These are phyloP conservation scores for Aureobasidium sp. DNA, from an alignment of 2,329 filamentous ascomycete species.

Conservation along the genomic window DNA sequence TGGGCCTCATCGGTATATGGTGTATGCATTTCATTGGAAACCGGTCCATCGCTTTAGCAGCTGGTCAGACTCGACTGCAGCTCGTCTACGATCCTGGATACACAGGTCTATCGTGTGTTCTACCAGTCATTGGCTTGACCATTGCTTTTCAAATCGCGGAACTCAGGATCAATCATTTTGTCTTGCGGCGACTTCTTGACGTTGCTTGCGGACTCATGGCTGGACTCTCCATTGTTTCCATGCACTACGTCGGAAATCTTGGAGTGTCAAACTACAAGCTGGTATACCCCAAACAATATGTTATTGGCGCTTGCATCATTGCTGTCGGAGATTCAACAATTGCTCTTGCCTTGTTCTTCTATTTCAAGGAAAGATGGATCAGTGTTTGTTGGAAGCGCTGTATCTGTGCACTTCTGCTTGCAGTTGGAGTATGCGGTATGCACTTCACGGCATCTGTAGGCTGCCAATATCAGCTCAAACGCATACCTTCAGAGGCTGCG, in stretches of 20 bases:
- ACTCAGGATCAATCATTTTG: slow-evolving; percentile 23
- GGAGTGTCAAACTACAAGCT: slow-evolving; percentile 71
- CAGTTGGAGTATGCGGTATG: slow-evolving; percentile 73
- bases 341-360: slow-evolving; percentile 68
- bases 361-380: slow-evolving; percentile 66
- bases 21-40: slow-evolving; percentile 75
- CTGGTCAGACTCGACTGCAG: slow-evolving; percentile 55
- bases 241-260: slow-evolving; percentile 83
- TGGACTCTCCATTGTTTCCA: slow-evolving; percentile 68
- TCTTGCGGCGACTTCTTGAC: slow-evolving; percentile 26
- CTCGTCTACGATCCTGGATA: slow-evolving; percentile 64
- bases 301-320: slow-evolving; percentile 62
- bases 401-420: slow-evolving; percentile 58
- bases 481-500: slow-evolving; percentile 29
- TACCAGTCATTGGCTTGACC: slow-evolving; percentile 67
- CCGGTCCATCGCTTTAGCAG: slow-evolving; percentile 61
- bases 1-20: slow-evolving; percentile 43
- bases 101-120: slow-evolving; percentile 69
- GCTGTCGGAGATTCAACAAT: slow-evolving; percentile 62
- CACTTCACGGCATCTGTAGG: slow-evolving; percentile 73
- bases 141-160: slow-evolving; percentile 63
- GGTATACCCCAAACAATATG: slow-evolving; percentile 48
- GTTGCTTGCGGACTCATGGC: slow-evolving; percentile 58
- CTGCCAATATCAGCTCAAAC: slow-evolving; percentile 55
- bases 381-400: slow-evolving; percentile 68